Conservation (phyloP, 2,329 filamentous ascomycete genomes). For the Zasmidium cellare region DNA sequence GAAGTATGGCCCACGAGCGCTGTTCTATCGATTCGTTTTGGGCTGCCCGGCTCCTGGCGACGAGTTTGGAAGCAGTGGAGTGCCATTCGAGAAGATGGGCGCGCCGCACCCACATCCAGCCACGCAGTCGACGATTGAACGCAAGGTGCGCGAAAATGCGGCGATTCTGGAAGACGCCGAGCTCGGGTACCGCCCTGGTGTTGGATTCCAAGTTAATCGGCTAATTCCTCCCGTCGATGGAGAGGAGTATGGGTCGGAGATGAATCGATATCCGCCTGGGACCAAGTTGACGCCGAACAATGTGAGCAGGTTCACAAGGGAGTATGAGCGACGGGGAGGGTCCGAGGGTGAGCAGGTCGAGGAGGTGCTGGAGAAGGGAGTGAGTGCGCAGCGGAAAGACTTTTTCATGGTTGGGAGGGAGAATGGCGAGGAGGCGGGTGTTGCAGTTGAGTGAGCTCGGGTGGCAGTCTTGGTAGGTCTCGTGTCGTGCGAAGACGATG, state of each 20-base stretch:
- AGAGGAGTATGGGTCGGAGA: slow-evolving; percentile 4
- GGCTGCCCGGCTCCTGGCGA: slow-evolving; percentile 1
- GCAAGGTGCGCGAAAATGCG: slow-evolving; percentile 8
- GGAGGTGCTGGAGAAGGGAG: background rate
- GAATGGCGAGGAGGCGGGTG: background rate
- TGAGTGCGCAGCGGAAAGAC: background rate
- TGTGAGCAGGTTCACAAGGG: slow-evolving; percentile 1
- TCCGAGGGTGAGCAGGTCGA: slow-evolving; percentile 5
- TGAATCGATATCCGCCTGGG: background rate
- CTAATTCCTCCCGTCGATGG: slow-evolving; percentile 5
- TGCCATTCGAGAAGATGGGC: slow-evolving; percentile 5
- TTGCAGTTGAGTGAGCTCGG: background rate
- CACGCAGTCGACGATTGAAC: slow-evolving; percentile 4
- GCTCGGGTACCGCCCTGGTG: slow-evolving; percentile 2
- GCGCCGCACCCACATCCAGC: slow-evolving; percentile 5
- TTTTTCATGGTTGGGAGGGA: background rate
- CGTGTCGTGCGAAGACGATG: too few relatives aligned
- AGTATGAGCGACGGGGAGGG: slow-evolving; percentile 5
- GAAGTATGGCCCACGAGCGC: slow-evolving; percentile 3
- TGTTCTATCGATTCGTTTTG: background rate
- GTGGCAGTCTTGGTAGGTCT: too few relatives aligned
- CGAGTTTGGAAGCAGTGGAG: background rate
- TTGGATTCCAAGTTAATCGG: slow-evolving; percentile 6
- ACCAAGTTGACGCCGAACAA: background rate
- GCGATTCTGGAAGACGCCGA: slow-evolving; percentile 4